A percentile compares a stretch with the other conserved stretches of the same genome.
phyloP scores from a whole-genome alignment of 805 yeast species.

The Saturnispora serradocipensis region DNA sequence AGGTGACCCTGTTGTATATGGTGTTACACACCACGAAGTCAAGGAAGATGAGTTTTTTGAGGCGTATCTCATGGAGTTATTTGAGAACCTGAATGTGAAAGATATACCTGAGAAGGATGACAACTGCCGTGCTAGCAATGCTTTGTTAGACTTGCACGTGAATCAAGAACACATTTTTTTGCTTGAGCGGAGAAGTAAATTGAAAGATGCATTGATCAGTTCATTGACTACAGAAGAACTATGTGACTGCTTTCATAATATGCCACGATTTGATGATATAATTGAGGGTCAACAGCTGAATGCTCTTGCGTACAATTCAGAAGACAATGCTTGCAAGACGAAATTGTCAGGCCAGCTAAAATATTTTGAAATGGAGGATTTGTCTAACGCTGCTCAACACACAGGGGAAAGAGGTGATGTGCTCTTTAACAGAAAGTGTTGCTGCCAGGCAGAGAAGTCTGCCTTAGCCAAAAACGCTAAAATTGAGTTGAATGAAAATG shows the following conservation, averaged over 20 bases:
- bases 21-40: background rate
- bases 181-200: background rate
- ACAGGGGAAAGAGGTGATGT: background rate
- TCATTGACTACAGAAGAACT: background rate
- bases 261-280: background rate
- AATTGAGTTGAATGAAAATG: conserved; percentile 12
- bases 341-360: no score
- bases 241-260: background rate
- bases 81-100: background rate
- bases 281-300: background rate
- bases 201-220: background rate
- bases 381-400: background rate
- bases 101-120: background rate
- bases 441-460: background rate
- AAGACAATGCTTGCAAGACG: background rate
- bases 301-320: background rate
- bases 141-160: background rate
- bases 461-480: background rate
- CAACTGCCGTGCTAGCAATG: background rate
- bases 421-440: background rate
- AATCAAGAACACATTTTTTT: background rate
- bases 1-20: background rate
- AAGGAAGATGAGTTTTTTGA: background rate
- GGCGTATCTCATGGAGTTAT: background rate
- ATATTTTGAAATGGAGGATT: background rate